Evolutionary conservation across 1,284 basidiomycete genomes (phyloP).

Genomic region (Phlebopus sp.): DNA sequence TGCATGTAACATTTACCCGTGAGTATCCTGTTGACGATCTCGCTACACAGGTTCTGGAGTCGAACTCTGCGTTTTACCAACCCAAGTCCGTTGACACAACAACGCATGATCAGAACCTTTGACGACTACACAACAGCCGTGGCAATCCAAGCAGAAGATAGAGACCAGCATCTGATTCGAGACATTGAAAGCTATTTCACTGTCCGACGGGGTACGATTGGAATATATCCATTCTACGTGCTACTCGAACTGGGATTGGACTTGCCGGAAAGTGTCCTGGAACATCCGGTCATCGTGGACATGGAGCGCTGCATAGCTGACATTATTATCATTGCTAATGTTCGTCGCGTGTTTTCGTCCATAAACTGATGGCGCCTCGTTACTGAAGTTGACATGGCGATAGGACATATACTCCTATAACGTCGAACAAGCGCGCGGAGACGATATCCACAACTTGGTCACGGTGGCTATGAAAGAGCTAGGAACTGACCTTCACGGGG

Average conservation of each 20-base stretch:
- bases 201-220: not conserved
- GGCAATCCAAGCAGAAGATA: not conserved
- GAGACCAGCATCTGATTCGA: not conserved
- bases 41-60: no score
- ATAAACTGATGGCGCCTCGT: no score
- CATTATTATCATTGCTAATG: not conserved
- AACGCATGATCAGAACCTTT: no score
- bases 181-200: not conserved
- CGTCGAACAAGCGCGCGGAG: not conserved
- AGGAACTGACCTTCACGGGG: not conserved
- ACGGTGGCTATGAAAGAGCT: not conserved
- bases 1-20: no score
- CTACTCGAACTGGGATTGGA: not conserved
- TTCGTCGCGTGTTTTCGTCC: no score
- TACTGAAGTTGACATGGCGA: not conserved
- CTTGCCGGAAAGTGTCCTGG: not conserved
- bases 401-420: conserved; percentile 3
- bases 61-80: no score
- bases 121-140: no score
- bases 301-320: not conserved
- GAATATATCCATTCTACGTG: not conserved
- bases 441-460: not conserved
- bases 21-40: no score
- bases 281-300: not conserved
- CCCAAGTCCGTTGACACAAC: no score